Percentiles rank a stretch among this genome's conserved stretches.
Evolutionary conservation across 805 yeast species (phyloP).

Genomic region (Komagataella populi): DNA sequence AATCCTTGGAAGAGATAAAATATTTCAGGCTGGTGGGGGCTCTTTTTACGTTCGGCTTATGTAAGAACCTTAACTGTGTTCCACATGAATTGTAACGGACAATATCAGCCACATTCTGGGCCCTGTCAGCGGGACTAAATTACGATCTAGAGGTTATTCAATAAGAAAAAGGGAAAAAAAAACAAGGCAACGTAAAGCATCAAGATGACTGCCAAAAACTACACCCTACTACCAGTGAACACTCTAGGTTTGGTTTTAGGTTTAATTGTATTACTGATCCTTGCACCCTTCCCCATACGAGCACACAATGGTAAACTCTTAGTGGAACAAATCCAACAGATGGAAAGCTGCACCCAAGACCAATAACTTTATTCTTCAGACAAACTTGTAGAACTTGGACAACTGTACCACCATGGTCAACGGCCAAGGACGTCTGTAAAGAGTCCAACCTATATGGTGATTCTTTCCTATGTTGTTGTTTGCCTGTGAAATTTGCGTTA

Average conservation of each 20-base stretch:
- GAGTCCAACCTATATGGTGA: slow-evolving; percentile 1
- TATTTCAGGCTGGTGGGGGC: background rate
- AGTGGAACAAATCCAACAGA: slow-evolving; percentile 1
- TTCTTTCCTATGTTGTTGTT: slow-evolving; percentile 2
- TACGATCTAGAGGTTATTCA: background rate
- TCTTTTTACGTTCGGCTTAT: background rate
- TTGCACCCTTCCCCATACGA: slow-evolving; percentile 4
- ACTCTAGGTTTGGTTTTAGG: background rate
- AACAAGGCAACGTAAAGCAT: no score
- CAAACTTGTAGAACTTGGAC: slow-evolving; percentile 1
- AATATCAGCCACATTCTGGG: no score
- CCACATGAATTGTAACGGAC: background rate
- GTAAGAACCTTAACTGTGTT: background rate
- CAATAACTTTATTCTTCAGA: slow-evolving; percentile 2
- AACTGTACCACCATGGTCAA: slow-evolving; percentile 2
- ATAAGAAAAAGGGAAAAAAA: background rate
- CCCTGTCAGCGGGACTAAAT: no score
- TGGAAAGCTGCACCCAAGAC: slow-evolving; percentile 4
- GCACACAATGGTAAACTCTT: slow-evolving; percentile 4
- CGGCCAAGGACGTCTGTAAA: slow-evolving; percentile 1
- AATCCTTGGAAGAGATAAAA: no score
- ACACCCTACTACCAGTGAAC: background rate
- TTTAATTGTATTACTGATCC: slow-evolving; percentile 1
- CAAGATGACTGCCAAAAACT: background rate
- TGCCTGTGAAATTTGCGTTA: slow-evolving; percentile 3